Percentiles rank a stretch among this genome's conserved stretches.
Evolutionary conservation across 345 rosid genomes (phyloP).

Genomic region (Brassica incana): DNA sequence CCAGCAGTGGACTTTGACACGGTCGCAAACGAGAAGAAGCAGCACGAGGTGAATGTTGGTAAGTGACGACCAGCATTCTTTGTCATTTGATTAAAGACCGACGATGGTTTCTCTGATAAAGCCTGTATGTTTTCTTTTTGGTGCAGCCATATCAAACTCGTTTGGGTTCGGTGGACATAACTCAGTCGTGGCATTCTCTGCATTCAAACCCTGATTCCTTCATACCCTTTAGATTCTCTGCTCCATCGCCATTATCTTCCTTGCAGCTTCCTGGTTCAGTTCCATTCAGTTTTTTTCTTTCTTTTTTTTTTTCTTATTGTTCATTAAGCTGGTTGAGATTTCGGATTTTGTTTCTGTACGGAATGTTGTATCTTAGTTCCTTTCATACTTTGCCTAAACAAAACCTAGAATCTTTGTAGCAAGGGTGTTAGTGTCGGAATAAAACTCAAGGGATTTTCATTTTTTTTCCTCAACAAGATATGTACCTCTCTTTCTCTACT

Average conservation of each 20-base stretch:
- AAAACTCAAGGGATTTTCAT: neutral
- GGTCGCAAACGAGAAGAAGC: conserved; percentile 78
- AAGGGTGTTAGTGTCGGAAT: conserved; percentile 21
- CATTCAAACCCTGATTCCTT: conserved; percentile 74
- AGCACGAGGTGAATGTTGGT: conserved; percentile 99
- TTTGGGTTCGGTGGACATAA: conserved; percentile 99
- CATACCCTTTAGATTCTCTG: conserved; percentile 9
- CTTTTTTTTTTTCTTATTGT: neutral
- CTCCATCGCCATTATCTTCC: conserved; percentile 4
- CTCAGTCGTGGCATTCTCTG: conserved; percentile 89
- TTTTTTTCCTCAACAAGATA: neutral
- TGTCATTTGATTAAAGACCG: neutral
- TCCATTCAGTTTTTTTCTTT: neutral
- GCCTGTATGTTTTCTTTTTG: neutral
- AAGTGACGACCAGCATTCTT: conserved; percentile 35
- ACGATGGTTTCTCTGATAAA: conserved; percentile 4
- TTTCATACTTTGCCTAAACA: conserved; percentile 16
- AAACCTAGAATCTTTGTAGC: conserved; percentile 28
- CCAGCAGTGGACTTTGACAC: conserved; percentile 89
- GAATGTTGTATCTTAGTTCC: conserved; percentile 34
- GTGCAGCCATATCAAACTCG: conserved; percentile 90
- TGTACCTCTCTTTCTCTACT: too few species aligned
- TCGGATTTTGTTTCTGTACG: conserved; percentile 38
- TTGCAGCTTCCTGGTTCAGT: conserved; percentile 17
- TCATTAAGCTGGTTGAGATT: conserved; percentile 34